phyloP scores from a whole-genome alignment of 805 yeast genomes.

The Trichomonascus vanleenenianus region DNA sequence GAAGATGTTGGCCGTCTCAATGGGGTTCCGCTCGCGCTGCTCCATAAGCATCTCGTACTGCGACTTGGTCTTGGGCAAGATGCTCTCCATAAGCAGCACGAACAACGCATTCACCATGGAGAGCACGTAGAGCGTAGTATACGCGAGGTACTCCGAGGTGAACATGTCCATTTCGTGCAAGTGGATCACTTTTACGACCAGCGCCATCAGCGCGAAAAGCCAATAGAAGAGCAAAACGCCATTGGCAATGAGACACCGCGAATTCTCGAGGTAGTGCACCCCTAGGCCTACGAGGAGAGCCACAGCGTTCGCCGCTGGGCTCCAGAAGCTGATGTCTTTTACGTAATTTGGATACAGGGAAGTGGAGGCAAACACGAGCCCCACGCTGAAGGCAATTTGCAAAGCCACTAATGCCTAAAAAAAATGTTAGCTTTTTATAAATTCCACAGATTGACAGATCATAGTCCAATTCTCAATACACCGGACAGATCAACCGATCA shows the following conservation, averaged over 20 bases:
- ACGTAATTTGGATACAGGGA: not conserved
- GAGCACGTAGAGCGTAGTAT: conserved; percentile 27
- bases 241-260: conserved; percentile 54
- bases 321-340: conserved; percentile 25
- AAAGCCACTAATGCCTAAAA: conserved; percentile 10
- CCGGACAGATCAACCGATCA: no score
- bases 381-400: conserved; percentile 14
- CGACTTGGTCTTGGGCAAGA: conserved; percentile 30
- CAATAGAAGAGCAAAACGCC: conserved; percentile 69
- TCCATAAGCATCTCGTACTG: conserved; percentile 27
- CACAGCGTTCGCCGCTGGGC: conserved; percentile 32
- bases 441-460: not conserved
- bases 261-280: conserved; percentile 66
- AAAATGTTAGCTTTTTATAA: conserved; percentile 1
- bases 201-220: conserved; percentile 49
- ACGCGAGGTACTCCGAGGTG: conserved; percentile 11
- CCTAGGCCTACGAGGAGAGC: conserved; percentile 45
- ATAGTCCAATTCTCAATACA: no score
- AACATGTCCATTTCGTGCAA: conserved; percentile 14
- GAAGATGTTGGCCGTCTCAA: conserved; percentile 59
- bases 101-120: conserved; percentile 34
- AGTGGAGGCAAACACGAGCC: conserved; percentile 4
- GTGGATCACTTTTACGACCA: conserved; percentile 31
- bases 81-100: conserved; percentile 38
- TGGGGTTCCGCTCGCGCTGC: conserved; percentile 34